Base-by-base conservation (phyloP, 768 basidiomycete species). In the Lactifluus pinguis region DNA sequence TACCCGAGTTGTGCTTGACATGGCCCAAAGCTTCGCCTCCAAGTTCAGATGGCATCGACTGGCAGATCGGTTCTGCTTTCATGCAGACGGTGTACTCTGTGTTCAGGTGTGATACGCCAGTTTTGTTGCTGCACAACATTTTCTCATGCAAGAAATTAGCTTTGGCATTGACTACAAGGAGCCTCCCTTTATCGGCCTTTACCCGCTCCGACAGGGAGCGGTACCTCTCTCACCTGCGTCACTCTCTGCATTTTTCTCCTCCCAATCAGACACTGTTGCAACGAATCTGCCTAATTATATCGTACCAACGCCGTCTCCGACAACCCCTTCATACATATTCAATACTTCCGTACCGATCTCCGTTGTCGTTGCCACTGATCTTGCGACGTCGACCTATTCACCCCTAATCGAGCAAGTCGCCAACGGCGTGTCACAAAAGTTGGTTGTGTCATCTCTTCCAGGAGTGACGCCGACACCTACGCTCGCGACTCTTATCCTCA, bases 141-240 rank as follows among this genome's bases (percentile, higher is more conserved):
- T 11, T 21, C 36, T 49, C 29, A 32, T 30, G 14, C 34, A 36
- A 15, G 32, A 48, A 15, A 49, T 17, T 59, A 91, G 89, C 69
- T 88, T 83, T 62, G 89, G 89, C 6, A 89, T 92, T 64, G 79
- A 86, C 66, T 71, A 72, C 39, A 83, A 84, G 62, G 89, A 92
- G 69, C 76, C 87, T 7, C 89, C 89, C 17, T 76, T 87, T 72
- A 83, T 92, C 59, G 89, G 89, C n/a, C 72, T 92, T 53, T 92
- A 89, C 68, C 72, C 84, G 21, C 74, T 85, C 41, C 60, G 25
- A 36, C 52, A 62, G 15, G 68, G 69, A 39, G 70, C 72, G 30
- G 80, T 79, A 7, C 63, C 65, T 38, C 39, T 66, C 15, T 69
- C 80, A 3, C 70, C 78, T 8, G 71, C 75, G 44, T 55, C 67